These are phyloP conservation scores for Chrysopogon serrulatus DNA, from an alignment of 176 grass and related monocot genomes.

Conservation along the genomic window DNA sequence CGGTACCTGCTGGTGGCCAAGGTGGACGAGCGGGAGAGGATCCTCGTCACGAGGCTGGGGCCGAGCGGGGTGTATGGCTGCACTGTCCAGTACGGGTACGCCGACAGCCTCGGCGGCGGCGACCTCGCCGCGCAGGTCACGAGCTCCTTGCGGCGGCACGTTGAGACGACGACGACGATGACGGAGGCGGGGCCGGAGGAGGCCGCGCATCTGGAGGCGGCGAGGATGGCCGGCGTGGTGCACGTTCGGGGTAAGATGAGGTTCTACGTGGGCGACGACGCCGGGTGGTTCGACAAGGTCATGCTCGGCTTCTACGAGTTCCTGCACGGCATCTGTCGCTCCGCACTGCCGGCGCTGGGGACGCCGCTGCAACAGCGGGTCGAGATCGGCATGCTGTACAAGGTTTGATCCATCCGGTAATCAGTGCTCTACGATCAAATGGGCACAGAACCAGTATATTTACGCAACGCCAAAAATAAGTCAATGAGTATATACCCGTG, in stretches of 20 bases:
- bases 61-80: constrained; percentile 58
- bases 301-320: constrained; percentile 75
- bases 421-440: background rate
- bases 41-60: constrained; percentile 51
- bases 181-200: constrained; percentile 9
- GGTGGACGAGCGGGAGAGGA: constrained; percentile 53
- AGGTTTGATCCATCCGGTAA: constrained; percentile 22
- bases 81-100: constrained; percentile 66
- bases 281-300: constrained; percentile 49
- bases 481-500: background rate
- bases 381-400: constrained; percentile 82
- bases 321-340: constrained; percentile 66
- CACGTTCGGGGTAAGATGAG: constrained; percentile 73
- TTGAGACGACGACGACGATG: constrained; percentile 21
- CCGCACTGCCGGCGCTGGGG: constrained; percentile 49
- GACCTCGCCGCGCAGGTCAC: constrained; percentile 50
- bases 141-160: constrained; percentile 10
- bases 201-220: constrained; percentile 44
- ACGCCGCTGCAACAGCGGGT: constrained; percentile 61
- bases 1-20: constrained; percentile 64
- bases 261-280: constrained; percentile 58
- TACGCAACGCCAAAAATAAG: background rate
- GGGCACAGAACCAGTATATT: background rate
- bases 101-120: constrained; percentile 32
- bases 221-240: constrained; percentile 34